Evolutionary conservation across 2,329 filamentous ascomycete species (phyloP).

Genomic region (Fusarium hostae): DNA sequence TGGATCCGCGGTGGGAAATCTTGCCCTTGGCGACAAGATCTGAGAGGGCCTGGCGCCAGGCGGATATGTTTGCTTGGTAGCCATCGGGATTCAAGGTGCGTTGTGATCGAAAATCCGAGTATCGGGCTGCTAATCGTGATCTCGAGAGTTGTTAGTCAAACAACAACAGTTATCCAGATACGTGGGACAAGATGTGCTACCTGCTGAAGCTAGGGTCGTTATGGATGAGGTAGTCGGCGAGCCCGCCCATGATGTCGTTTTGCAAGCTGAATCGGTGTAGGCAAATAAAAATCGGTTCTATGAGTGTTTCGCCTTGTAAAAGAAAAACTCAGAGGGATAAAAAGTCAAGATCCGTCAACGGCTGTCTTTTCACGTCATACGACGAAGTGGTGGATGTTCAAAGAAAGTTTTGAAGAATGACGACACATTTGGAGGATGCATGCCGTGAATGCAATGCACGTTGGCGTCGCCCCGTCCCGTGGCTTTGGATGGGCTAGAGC

Average conservation of each 20-base stretch:
- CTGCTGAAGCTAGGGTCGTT: conserved; percentile 71
- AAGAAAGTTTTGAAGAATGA: conserved; percentile 21
- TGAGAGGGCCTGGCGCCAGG: conserved; percentile 82
- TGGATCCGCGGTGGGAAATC: conserved; percentile 54
- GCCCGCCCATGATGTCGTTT: conserved; percentile 67
- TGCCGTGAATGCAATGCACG: conserved; percentile 18
- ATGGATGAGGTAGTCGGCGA: conserved; percentile 72
- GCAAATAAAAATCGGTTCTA: neutral
- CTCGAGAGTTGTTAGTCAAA: conserved; percentile 55
- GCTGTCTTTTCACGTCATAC: neutral
- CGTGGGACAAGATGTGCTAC: conserved; percentile 47
- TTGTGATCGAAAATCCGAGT: conserved; percentile 85
- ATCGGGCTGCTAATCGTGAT: conserved; percentile 83
- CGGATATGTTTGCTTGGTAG: conserved; percentile 80
- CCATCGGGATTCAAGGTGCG: conserved; percentile 84
- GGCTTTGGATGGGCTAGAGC: neutral
- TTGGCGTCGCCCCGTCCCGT: neutral
- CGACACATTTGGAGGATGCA: conserved; percentile 30
- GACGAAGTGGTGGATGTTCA: neutral
- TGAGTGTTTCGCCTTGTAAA: neutral
- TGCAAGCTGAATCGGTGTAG: neutral
- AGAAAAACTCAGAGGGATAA: neutral
- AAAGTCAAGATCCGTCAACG: neutral
- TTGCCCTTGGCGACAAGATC: conserved; percentile 73
- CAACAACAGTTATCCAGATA: neutral